Percentiles rank a stretch among this genome's conserved stretches.
phyloP scores from a whole-genome alignment of 2,329 filamentous ascomycete species.

The Venturiaceae sp. region DNA sequence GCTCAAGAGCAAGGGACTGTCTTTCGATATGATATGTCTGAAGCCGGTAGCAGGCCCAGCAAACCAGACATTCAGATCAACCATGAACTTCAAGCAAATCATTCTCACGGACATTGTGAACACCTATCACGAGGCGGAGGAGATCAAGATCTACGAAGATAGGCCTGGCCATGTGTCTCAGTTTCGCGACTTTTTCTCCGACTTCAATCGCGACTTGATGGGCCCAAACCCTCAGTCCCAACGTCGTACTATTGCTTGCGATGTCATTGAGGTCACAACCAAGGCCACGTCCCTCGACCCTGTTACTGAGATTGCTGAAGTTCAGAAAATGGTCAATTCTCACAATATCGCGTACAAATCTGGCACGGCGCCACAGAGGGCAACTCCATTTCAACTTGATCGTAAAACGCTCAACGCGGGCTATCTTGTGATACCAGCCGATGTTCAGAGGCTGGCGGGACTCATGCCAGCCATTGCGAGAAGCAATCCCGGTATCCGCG shows the following conservation, averaged over 20 bases:
- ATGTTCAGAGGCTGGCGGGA: conserved; percentile 59
- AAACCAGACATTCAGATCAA: conserved; percentile 68
- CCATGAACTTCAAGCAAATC: conserved; percentile 86
- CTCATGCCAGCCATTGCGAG: conserved; percentile 42
- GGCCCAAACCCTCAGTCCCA: conserved; percentile 29
- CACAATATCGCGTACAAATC: conserved; percentile 60
- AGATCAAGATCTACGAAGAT: conserved; percentile 63
- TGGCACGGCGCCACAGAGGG: conserved; percentile 31
- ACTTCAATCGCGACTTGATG: conserved; percentile 58
- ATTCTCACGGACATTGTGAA: conserved; percentile 74
- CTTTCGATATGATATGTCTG: conserved; percentile 80
- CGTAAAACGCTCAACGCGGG: conserved; percentile 87
- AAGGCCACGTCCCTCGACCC: conserved; percentile 65
- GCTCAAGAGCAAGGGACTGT: conserved; percentile 62
- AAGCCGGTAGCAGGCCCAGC: conserved; percentile 78
- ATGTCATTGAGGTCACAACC: conserved; percentile 82
- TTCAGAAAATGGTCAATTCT: conserved; percentile 80
- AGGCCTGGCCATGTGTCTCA: conserved; percentile 59
- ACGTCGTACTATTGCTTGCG: conserved; percentile 58
- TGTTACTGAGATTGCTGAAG: conserved; percentile 67
- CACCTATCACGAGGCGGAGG: conserved; percentile 75
- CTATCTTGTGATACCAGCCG: conserved; percentile 67
- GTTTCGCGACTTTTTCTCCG: conserved; percentile 75
- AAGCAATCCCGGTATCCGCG: conserved; percentile 59
- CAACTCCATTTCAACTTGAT: conserved; percentile 56